Conservation (phyloP, 2,329 filamentous ascomycete species). For the Colletotrichum sidae region DNA sequence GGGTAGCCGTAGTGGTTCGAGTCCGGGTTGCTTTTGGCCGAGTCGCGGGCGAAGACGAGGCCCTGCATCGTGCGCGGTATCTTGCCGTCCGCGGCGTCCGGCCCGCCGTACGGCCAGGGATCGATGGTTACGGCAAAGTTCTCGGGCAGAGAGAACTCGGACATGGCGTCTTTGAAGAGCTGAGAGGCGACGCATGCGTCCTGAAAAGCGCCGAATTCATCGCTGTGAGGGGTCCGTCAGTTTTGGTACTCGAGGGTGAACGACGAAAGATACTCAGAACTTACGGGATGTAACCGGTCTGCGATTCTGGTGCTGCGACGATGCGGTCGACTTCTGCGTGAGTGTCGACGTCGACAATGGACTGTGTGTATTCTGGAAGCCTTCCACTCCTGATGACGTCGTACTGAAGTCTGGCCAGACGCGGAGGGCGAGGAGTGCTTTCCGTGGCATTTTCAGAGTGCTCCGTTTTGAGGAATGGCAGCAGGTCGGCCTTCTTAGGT, state of each 20-base stretch:
- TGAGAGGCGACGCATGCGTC: conserved; percentile 55
- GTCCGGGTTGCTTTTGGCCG: conserved; percentile 58
- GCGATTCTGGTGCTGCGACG: conserved; percentile 44
- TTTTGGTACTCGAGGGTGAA: not conserved
- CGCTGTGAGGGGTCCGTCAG: conserved; percentile 39
- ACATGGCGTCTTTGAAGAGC: conserved; percentile 59
- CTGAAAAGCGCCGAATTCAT: conserved; percentile 55
- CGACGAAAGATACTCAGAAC: conserved; percentile 14
- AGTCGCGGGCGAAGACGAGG: conserved; percentile 60
- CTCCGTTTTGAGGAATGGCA: conserved; percentile 72
- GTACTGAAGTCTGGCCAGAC: conserved; percentile 60
- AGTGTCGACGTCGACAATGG: conserved; percentile 52
- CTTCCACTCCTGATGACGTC: conserved; percentile 50
- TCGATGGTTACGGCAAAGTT: conserved; percentile 58
- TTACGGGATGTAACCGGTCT: conserved; percentile 52
- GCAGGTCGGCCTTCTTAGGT: conserved; percentile 67
- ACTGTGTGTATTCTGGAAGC: conserved; percentile 47
- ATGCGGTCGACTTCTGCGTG: conserved; percentile 45
- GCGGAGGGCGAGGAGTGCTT: conserved; percentile 55
- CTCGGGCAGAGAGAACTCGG: conserved; percentile 59
- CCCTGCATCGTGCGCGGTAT: conserved; percentile 61
- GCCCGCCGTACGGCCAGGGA: conserved; percentile 75
- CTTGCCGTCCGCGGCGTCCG: conserved; percentile 50
- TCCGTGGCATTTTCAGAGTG: conserved; percentile 61
- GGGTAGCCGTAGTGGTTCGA: conserved; percentile 73